phyloP scores from a whole-genome alignment of 768 basidiomycete genomes.

The Xanthoconium purpureum region DNA sequence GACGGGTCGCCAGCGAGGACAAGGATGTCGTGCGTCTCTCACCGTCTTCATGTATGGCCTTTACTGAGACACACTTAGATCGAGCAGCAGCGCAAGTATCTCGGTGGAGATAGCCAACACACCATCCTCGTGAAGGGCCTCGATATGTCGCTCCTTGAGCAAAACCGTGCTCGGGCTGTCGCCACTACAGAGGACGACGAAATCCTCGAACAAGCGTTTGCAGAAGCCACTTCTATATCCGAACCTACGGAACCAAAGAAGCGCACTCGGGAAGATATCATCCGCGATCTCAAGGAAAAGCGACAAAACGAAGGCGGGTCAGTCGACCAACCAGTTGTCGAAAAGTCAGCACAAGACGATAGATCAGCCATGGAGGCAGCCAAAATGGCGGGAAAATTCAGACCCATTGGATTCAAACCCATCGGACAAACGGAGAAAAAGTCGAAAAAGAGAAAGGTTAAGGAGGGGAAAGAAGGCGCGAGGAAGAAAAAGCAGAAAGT shows the following conservation, averaged over 20 bases:
- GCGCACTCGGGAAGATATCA: slow-evolving; percentile 73
- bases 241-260: slow-evolving; percentile 46
- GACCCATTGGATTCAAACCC: slow-evolving; percentile 63
- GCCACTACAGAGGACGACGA: slow-evolving; percentile 72
- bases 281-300: slow-evolving; percentile 69
- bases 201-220: slow-evolving; percentile 73
- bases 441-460: slow-evolving; percentile 42
- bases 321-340: slow-evolving; percentile 8
- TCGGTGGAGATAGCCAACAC: slow-evolving; percentile 84
- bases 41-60: not conserved
- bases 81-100: slow-evolving; percentile 69
- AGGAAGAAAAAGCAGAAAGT: slow-evolving; percentile 61
- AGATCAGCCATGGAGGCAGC: slow-evolving; percentile 34
- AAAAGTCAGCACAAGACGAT: slow-evolving; percentile 15
- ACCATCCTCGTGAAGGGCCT: slow-evolving; percentile 88
- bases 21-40: slow-evolving; percentile 48
- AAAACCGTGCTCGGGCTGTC: slow-evolving; percentile 67
- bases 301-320: slow-evolving; percentile 32
- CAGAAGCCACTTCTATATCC: slow-evolving; percentile 38
- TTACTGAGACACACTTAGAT: slow-evolving; percentile 42
- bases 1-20: slow-evolving; percentile 55
- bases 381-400: slow-evolving; percentile 45
- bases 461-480: slow-evolving; percentile 38
- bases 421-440: slow-evolving; percentile 46
- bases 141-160: slow-evolving; percentile 81